phyloP scores from a whole-genome alignment of 129 eudicot species.

The Flaveria ramosissima region DNA sequence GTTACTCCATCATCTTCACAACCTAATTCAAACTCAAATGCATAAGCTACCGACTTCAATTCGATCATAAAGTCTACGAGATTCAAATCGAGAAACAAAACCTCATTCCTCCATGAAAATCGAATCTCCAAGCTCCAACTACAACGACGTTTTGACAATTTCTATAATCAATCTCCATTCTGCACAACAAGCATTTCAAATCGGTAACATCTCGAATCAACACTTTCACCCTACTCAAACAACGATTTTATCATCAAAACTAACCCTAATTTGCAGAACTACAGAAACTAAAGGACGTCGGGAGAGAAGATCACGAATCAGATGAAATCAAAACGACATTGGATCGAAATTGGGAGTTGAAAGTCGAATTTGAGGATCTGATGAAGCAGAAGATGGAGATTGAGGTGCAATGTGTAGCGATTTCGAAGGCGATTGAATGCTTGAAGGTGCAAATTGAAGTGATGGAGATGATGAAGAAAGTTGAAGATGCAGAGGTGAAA shows the following conservation, averaged over 20 bases:
- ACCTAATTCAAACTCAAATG: background rate
- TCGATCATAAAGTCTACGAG: background rate
- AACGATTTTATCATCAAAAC: background rate
- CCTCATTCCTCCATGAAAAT: background rate
- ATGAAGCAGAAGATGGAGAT: constrained; percentile 6
- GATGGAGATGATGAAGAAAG: constrained; percentile 17
- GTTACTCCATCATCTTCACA: background rate
- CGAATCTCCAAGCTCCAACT: constrained; percentile 2
- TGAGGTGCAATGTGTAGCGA: constrained; percentile 2
- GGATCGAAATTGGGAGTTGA: background rate
- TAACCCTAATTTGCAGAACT: constrained; percentile 1
- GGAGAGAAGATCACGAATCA: background rate
- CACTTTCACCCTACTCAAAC: background rate
- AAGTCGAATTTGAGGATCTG: background rate
- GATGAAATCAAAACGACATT: background rate
- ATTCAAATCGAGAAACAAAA: background rate
- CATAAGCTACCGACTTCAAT: background rate
- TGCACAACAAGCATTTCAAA: constrained; percentile 16
- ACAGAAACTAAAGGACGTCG: constrained; percentile 9
- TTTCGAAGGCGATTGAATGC: constrained; percentile 3
- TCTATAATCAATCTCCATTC: background rate
- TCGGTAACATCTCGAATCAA: constrained; percentile 6
- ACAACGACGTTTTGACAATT: background rate
- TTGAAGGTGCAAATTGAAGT: background rate
- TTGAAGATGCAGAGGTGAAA: constrained; percentile 19